Evolutionary conservation across 2,329 filamentous ascomycete genomes (phyloP), one percentile per base, ranked within the genome.

Genomic region (Neopestalotiopsis clavispora): DNA sequence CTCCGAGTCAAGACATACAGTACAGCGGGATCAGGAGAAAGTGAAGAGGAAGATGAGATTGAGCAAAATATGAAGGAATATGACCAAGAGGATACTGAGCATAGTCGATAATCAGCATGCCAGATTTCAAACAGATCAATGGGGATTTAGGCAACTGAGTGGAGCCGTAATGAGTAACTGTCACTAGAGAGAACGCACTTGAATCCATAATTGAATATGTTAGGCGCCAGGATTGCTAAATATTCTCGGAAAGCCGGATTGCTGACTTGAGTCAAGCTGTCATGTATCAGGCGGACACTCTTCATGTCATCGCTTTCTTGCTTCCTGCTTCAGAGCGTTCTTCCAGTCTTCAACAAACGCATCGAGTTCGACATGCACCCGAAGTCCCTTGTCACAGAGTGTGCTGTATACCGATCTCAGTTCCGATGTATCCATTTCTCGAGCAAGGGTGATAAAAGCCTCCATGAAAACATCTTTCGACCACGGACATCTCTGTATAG

Each of bases 391-490:
- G 4, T 81, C 78, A 20, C 75, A 78, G 78, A 89, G 82, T 1
- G 81, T 84, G 52, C 81, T 78, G 68, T 84, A 85, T 13, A 87
- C 83, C 0, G 82, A 82, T 70, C 80, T 81, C 61, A 89, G 76
- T 72, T 89, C 87, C 1, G 78, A 77, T 23, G 81, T 80, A 65
- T 83, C 80, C 81, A 89, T 81, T 0, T 81, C 82, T 7, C 78
- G 74, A 13, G 77, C 77, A 38, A 86, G 72, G n/a, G 80, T 82
- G 45, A 72, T 72, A 73, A 89, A 89, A 0, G 82, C 86, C 74
- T 87, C 83, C 81, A 89, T 82, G 69, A 85, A 85, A 2, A 86
- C 79, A 3, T 84, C 83, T 72, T 83, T 86, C 3, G 82, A 82
- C 71, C 80, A 82, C 1, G 77, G 68, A 30, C 80, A 80, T 17